phyloP scores from a whole-genome alignment of 257 asterid species.

The Salvia miltiorrhiza region DNA sequence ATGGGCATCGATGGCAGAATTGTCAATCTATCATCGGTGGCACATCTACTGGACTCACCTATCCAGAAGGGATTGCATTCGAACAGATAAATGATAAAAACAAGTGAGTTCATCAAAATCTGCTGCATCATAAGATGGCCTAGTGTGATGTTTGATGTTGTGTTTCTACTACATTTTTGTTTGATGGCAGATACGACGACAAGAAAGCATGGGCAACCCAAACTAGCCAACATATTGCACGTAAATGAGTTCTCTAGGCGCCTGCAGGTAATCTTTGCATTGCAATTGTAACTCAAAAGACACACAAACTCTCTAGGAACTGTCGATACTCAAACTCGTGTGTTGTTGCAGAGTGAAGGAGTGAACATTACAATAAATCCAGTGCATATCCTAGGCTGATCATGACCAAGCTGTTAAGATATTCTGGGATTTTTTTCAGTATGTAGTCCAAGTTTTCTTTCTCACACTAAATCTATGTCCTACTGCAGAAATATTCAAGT shows the following conservation, averaged over 20 bases:
- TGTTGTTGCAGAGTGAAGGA: constrained; percentile 63
- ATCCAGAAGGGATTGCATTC: constrained; percentile 55
- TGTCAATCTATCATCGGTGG: constrained; percentile 73
- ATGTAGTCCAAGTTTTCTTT: too few species aligned
- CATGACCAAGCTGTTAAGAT: constrained; percentile 70
- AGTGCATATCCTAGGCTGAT: constrained; percentile 92
- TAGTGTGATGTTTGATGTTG: too few species aligned
- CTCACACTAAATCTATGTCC: too few species aligned
- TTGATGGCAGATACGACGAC: constrained; percentile 54
- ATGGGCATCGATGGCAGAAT: constrained; percentile 80
- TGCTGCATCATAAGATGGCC: background rate
- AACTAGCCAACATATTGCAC: constrained; percentile 75
- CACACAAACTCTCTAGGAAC: background rate
- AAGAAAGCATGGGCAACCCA: constrained; percentile 85
- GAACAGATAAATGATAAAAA: constrained; percentile 49
- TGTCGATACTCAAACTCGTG: background rate
- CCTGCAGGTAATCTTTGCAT: constrained; percentile 55
- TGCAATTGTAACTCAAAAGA: too few species aligned
- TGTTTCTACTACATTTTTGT: too few species aligned
- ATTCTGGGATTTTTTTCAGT: constrained; percentile 53
- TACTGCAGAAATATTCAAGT: too few species aligned
- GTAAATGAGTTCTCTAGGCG: constrained; percentile 75
- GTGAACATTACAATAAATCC: constrained; percentile 76
- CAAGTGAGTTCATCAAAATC: constrained; percentile 31
- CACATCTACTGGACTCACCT: constrained; percentile 66